phyloP scores from a whole-genome alignment of 306 rosid genomes.

The Potentilla sterilis region DNA sequence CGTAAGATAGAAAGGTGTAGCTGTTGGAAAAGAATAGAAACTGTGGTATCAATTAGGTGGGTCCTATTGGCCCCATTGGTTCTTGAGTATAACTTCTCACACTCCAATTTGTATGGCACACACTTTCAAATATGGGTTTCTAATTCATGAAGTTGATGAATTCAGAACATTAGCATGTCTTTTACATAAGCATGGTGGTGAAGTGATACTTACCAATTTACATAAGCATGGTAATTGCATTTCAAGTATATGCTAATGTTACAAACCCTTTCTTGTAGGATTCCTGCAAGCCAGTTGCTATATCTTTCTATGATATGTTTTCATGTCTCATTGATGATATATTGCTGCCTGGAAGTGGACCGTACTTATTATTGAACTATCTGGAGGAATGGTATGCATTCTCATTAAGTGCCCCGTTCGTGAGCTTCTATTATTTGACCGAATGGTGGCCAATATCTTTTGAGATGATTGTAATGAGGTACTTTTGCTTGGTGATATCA shows the following conservation, averaged over 20 bases:
- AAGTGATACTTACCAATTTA: not conserved
- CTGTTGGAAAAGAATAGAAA: not conserved
- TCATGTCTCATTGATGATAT: slow-evolving; percentile 50
- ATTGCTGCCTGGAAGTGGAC: slow-evolving; percentile 73
- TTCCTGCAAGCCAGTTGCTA: slow-evolving; percentile 48
- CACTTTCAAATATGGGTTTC: not conserved
- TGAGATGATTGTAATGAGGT: slow-evolving; percentile 8
- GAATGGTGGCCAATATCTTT: not conserved
- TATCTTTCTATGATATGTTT: slow-evolving; percentile 59
- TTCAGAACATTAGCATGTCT: not conserved
- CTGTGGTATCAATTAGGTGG: not conserved
- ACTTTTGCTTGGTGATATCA: not conserved
- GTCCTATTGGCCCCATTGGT: not conserved
- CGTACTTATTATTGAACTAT: slow-evolving; percentile 63
- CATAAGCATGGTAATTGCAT: not conserved
- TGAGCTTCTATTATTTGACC: not conserved
- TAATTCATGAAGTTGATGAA: not conserved
- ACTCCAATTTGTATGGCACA: not conserved
- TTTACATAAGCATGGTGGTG: not conserved
- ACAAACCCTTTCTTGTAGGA: slow-evolving; percentile 50
- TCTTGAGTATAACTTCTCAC: not conserved
- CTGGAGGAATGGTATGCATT: slow-evolving; percentile 67
- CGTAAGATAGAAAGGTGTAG: not conserved
- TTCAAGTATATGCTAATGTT: slow-evolving; percentile 18
- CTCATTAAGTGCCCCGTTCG: slow-evolving; percentile 2